phyloP scores from a whole-genome alignment of 768 basidiomycete genomes.

The Solioccasus polychromus region DNA sequence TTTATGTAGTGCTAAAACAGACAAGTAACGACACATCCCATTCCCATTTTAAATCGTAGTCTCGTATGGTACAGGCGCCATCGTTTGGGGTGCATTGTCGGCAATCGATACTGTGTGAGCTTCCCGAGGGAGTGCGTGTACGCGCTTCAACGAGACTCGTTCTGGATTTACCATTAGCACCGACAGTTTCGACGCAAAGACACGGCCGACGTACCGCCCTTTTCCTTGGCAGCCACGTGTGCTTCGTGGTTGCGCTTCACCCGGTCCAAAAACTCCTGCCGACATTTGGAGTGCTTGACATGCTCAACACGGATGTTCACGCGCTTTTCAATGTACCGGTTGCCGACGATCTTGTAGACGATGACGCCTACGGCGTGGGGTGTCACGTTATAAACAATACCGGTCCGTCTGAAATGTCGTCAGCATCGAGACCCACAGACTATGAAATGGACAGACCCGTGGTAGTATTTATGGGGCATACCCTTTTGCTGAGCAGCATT shows the following conservation, averaged over 20 bases:
- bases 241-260: conserved; percentile 88
- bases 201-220: conserved; percentile 61
- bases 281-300: conserved; percentile 93
- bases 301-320: conserved; percentile 98
- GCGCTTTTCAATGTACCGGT: conserved; percentile 98
- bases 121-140: conserved; percentile 79
- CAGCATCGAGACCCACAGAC: no score
- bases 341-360: conserved; percentile 97
- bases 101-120: conserved; percentile 68
- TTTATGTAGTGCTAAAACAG: conserved; percentile 22
- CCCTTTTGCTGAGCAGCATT: conserved; percentile 99
- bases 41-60: conserved; percentile 77
- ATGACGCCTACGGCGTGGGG: conserved; percentile 94
- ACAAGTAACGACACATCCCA: conserved; percentile 7
- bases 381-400: conserved; percentile 98
- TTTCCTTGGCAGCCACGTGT: conserved; percentile 83
- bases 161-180: conserved; percentile 40
- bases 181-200: background rate
- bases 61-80: conserved; percentile 92
- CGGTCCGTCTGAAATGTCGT: conserved; percentile 71
- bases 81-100: conserved; percentile 87
- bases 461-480: conserved; percentile 99
- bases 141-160: conserved; percentile 80
- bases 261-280: conserved; percentile 95
- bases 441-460: conserved; percentile 66